A percentile compares a stretch with the other conserved stretches of the same genome.
phyloP scores from a whole-genome alignment of 2,329 filamentous ascomycete genomes.

The Xylariaceae sp. region DNA sequence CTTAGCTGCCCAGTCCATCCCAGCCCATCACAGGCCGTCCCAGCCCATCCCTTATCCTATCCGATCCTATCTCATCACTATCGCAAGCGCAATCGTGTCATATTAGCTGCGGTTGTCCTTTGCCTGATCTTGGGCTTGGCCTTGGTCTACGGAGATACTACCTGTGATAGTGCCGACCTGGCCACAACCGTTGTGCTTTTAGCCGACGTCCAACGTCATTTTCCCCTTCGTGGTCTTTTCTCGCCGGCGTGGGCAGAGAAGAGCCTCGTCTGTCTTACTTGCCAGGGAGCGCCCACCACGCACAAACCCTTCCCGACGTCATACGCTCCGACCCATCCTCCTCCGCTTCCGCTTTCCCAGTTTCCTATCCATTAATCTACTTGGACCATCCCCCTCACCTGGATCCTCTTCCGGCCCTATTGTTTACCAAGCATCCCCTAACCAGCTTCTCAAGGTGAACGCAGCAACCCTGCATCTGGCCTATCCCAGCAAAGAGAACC shows the following conservation, averaged over 20 bases:
- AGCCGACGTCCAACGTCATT: slow-evolving; percentile 12
- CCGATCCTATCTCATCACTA: neutral
- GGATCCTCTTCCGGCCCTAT: slow-evolving; percentile 1
- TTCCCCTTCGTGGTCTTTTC: neutral
- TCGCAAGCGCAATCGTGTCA: neutral
- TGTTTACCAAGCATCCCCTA: slow-evolving; percentile 3
- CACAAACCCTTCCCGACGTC: slow-evolving; percentile 11
- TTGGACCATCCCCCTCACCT: neutral
- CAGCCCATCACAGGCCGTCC: too few relatives aligned
- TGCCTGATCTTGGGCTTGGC: neutral
- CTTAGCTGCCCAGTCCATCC: too few relatives aligned
- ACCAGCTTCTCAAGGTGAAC: neutral
- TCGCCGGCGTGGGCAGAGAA: neutral
- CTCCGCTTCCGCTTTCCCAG: neutral
- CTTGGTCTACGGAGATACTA: neutral
- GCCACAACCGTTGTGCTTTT: slow-evolving; percentile 4
- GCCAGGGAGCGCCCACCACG: slow-evolving; percentile 1
- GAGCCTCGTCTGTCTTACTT: slow-evolving; percentile 13
- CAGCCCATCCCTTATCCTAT: neutral
- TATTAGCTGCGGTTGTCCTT: slow-evolving; percentile 2
- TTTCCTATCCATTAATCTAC: neutral
- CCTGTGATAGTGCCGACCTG: slow-evolving; percentile 1
- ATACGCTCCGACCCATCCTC: slow-evolving; percentile 5
- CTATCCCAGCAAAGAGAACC: slow-evolving; percentile 8
- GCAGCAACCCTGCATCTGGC: neutral